Evolutionary conservation across 805 yeast species (phyloP).

Genomic region (Hanseniaspora occidentalis): DNA sequence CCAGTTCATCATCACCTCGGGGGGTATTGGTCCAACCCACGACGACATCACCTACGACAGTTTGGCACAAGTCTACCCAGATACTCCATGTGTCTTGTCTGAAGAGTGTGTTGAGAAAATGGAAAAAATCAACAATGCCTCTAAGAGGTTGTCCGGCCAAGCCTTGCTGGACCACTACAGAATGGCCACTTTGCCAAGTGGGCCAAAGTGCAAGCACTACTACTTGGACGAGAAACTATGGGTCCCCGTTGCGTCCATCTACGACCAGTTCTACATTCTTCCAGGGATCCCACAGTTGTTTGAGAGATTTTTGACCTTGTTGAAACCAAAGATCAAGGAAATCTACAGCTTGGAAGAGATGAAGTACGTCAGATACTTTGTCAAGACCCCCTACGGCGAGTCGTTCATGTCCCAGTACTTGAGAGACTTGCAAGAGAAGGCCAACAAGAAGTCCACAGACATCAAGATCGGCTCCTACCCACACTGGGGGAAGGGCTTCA

Average conservation of each 20-base stretch:
- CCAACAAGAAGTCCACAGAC: conserved; percentile 18
- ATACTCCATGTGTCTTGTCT: conserved; percentile 39
- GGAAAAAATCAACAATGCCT: conserved; percentile 34
- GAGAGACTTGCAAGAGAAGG: conserved; percentile 35
- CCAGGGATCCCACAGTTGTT: conserved; percentile 82
- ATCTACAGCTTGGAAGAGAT: conserved; percentile 27
- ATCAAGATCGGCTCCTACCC: conserved; percentile 82
- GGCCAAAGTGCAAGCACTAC: conserved; percentile 32
- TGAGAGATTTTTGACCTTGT: conserved; percentile 35
- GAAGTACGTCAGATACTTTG: conserved; percentile 36
- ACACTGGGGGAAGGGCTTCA: conserved; percentile 49
- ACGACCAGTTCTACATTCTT: conserved; percentile 50
- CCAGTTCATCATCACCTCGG: conserved; percentile 55
- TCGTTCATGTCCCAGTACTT: conserved; percentile 58
- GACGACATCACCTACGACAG: conserved; percentile 79
- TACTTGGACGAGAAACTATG: conserved; percentile 46
- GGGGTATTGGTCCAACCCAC: conserved; percentile 76
- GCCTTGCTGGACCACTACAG: conserved; percentile 51
- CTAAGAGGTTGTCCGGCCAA: conserved; percentile 24
- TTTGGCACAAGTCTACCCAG: conserved; percentile 48
- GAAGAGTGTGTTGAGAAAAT: conserved; percentile 46
- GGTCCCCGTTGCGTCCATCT: conserved; percentile 76
- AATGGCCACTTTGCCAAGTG: conserved; percentile 70
- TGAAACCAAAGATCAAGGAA: conserved; percentile 26
- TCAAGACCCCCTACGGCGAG: conserved; percentile 50